Conservation (phyloP, 495 filamentous ascomycete species). For the Cenococcum geophilum region DNA sequence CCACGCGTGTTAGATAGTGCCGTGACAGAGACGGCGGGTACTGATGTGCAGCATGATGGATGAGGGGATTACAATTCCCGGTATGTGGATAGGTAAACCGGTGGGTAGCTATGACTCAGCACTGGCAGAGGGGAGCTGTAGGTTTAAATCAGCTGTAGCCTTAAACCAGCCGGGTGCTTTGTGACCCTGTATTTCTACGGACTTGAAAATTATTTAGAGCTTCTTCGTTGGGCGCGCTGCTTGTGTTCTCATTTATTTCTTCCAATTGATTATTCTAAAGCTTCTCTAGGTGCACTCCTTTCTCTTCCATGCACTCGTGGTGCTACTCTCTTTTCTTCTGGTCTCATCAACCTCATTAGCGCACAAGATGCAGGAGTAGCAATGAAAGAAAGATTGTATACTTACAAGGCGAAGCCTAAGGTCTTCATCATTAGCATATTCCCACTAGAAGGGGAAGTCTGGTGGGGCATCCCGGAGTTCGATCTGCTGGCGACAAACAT, state of each 20-base stretch:
- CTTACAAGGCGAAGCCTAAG: constrained; percentile 51
- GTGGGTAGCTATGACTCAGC: too few species aligned
- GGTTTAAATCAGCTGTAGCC: too few species aligned
- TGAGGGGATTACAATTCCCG: too few species aligned
- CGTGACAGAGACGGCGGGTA: too few species aligned
- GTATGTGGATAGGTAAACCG: too few species aligned
- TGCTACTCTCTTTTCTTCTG: not conserved
- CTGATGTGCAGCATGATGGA: too few species aligned
- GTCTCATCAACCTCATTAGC: not conserved
- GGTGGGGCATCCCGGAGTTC: constrained; percentile 59
- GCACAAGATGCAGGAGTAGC: not conserved
- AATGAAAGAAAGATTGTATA: not conserved
- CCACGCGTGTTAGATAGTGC: too few species aligned
- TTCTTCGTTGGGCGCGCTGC: too few species aligned
- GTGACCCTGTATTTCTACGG: too few species aligned
- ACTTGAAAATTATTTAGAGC: too few species aligned
- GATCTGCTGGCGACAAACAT: constrained; percentile 53
- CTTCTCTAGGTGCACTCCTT: not conserved
- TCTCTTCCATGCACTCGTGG: not conserved
- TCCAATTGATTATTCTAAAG: not conserved
- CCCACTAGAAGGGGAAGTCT: constrained; percentile 57
- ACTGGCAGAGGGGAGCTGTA: too few species aligned
- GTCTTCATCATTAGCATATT: constrained; percentile 72
- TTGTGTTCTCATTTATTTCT: not conserved
- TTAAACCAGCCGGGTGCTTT: too few species aligned